Evolutionary conservation across 768 basidiomycete genomes (phyloP), one percentile per base, ranked within the genome.

Genomic region (Boletus coccyginus): DNA sequence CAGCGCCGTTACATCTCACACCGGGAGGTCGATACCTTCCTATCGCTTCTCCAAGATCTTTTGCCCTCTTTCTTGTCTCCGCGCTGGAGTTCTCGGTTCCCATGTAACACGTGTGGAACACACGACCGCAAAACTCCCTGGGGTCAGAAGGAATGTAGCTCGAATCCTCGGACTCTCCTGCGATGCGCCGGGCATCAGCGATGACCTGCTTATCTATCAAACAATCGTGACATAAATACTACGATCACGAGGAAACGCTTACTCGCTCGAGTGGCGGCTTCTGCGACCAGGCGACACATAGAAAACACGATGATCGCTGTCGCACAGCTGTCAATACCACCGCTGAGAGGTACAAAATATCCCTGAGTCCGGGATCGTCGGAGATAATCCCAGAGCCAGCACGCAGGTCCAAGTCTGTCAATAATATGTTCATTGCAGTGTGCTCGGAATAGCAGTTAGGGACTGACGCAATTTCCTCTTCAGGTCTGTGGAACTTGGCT

Each of bases 301-400:
- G 94, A 98, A 67, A 86, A 92, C 1, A 97, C 92, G 61, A 99
- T 98, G 44, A 92, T 85, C 1, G 97, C 90, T 3, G 97, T 99
- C 2, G 97, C 94, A 66, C 97, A 99, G 63, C 92, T 94, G 70
- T 99, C 97, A 53, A 99, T 93, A 16, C 97, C 97, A 10, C 97
- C 96, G 54, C 92, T 94, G 14, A 99, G 79, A 1, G 97, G 96
- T 21, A 98, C 74, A 66, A 98, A 98, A 74, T 95, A 98, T 3
- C 97, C 97, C 61, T 94, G 91, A 0, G 89, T 93, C 10, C 92
- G 80, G 7, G 96, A 98, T 43, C 97, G 85, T 38, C 97, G 82
- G 32, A 99, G 84, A 67, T 98, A 99, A 69, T 99, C 97, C 97
- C 97, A 99, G n/a, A 99, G 78, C 97, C 97, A 99, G 68, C 97